phyloP scores from a whole-genome alignment of 352 stramenopile genomes.

The Phytophthora hibernalis region DNA sequence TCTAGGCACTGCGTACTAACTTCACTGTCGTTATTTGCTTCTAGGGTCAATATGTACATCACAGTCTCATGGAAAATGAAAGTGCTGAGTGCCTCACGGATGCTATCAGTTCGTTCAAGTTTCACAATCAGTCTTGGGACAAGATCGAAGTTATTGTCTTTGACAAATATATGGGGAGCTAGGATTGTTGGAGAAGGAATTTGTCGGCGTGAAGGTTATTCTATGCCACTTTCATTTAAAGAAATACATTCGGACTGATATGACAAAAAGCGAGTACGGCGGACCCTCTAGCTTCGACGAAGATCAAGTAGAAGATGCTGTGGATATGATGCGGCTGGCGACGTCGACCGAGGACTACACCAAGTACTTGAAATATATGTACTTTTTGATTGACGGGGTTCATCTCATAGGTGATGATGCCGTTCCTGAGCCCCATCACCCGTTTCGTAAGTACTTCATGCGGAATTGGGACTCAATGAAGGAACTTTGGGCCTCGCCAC shows the following conservation, averaged over 20 bases:
- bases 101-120: constrained; percentile 3
- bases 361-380: constrained; percentile 2
- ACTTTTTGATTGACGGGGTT: background rate
- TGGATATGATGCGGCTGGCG: background rate
- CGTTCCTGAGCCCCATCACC: background rate
- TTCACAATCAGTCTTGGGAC: constrained; percentile 1
- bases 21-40: background rate
- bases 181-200: background rate
- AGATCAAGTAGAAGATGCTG: background rate
- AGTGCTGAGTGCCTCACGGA: constrained; percentile 6
- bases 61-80: constrained; percentile 12
- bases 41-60: constrained; percentile 10
- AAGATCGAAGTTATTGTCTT: background rate
- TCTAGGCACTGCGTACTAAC: background rate
- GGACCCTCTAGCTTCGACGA: background rate
- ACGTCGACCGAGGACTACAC: background rate
- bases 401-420: background rate
- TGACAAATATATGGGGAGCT: background rate
- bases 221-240: background rate
- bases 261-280: background rate
- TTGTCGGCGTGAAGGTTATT: background rate
- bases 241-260: background rate
- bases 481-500: no score
- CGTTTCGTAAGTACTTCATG: background rate
- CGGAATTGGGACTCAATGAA: no score